phyloP scores from a whole-genome alignment of 495 filamentous ascomycete genomes.

The Immersiella caudata region DNA sequence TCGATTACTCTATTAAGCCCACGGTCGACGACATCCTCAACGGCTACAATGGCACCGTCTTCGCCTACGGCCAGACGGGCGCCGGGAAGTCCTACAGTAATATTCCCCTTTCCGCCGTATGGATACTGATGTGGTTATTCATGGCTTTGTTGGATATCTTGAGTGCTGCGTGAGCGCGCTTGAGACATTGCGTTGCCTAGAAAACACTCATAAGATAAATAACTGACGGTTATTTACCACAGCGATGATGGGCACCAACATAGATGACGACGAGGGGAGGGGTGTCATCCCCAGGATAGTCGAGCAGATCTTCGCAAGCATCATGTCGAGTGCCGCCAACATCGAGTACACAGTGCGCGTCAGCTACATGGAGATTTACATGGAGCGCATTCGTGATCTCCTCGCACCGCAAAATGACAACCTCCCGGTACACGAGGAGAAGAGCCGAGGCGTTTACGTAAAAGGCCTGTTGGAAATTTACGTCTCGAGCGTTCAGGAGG shows the following conservation, averaged over 20 bases:
- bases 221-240: constrained; percentile 32
- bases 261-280: constrained; percentile 84
- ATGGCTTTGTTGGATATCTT: too few species aligned
- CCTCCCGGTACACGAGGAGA: constrained; percentile 94
- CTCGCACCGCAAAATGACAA: constrained; percentile 93
- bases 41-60: constrained; percentile 98
- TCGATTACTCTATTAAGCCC: constrained; percentile 93
- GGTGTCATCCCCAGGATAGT: constrained; percentile 97
- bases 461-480: constrained; percentile 95
- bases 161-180: too few species aligned
- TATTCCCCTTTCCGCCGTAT: not conserved
- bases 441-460: constrained; percentile 93
- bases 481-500: constrained; percentile 91
- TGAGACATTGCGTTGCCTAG: too few species aligned
- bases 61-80: constrained; percentile 98
- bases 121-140: not conserved
- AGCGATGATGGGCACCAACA: constrained; percentile 98
- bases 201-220: not conserved
- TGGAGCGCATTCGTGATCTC: constrained; percentile 96
- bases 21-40: constrained; percentile 98
- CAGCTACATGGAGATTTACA: constrained; percentile 99
- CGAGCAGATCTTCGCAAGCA: constrained; percentile 96
- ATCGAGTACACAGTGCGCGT: constrained; percentile 98
- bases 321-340: constrained; percentile 83
- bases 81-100: constrained; percentile 82